phyloP scores from a whole-genome alignment of 768 basidiomycete genomes.

The Royoungia palumana region DNA sequence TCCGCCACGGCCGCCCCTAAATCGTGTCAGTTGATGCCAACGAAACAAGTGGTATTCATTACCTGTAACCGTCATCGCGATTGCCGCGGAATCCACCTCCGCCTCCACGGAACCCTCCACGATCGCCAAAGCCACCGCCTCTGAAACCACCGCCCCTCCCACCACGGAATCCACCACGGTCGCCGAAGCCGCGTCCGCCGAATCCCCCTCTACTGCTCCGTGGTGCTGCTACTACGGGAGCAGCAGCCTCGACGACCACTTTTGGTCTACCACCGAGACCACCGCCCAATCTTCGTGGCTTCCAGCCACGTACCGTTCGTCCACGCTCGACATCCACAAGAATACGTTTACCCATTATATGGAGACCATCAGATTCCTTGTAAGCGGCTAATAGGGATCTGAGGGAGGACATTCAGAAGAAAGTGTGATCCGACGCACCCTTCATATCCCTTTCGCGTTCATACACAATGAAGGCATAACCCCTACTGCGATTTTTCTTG shows the following conservation, averaged over 20 bases:
- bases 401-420: conserved; percentile 15
- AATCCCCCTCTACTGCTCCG: conserved; percentile 39
- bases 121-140: conserved; percentile 41
- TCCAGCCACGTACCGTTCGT: conserved; percentile 97
- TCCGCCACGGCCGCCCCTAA: conserved; percentile 62
- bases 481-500: conserved; percentile 80
- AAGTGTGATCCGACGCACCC: conserved; percentile 47
- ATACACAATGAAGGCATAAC: conserved; percentile 97
- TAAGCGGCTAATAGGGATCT: conserved; percentile 66
- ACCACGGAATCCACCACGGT: conserved; percentile 39
- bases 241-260: conserved; percentile 38
- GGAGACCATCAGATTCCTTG: conserved; percentile 96
- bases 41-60: conserved; percentile 5
- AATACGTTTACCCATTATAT: conserved; percentile 94
- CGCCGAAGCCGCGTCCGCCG: conserved; percentile 41
- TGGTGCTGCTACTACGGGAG: conserved; percentile 27
- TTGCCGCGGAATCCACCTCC: conserved; percentile 37
- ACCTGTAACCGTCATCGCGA: conserved; percentile 53
- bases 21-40: conserved; percentile 16
- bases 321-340: conserved; percentile 98
- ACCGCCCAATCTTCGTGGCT: conserved; percentile 93
- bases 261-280: conserved; percentile 99
- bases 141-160: conserved; percentile 43
- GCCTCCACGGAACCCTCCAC: conserved; percentile 42
- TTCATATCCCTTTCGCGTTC: conserved; percentile 99